These are phyloP conservation scores for Pochonia chlamydosporia DNA, from an alignment of 2,329 filamentous ascomycete genomes.

Conservation along the genomic window DNA sequence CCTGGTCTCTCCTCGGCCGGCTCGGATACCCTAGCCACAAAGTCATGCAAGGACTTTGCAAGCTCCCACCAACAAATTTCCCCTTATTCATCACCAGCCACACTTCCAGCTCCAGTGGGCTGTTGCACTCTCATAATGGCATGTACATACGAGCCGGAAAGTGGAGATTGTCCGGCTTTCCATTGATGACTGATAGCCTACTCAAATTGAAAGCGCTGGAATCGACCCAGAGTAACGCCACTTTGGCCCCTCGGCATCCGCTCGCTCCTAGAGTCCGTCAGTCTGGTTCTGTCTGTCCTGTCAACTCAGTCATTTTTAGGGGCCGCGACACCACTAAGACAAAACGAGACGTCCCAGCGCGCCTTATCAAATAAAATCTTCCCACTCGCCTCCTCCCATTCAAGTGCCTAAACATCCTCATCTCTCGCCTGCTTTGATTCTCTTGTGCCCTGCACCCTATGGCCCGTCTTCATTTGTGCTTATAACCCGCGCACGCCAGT, in stretches of 20 bases:
- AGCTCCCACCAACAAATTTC: too few relatives aligned
- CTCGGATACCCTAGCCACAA: too few relatives aligned
- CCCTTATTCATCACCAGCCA: too few relatives aligned
- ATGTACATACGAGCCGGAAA: not conserved
- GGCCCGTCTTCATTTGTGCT: not conserved
- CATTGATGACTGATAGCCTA: not conserved
- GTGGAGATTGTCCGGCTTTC: not conserved
- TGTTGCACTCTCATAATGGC: too few relatives aligned
- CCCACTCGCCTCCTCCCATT: not conserved
- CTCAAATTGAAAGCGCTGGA: too few relatives aligned
- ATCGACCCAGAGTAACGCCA: constrained; percentile 7
- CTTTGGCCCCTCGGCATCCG: constrained; percentile 4
- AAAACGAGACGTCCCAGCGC: constrained; percentile 2
- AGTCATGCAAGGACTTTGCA: too few relatives aligned
- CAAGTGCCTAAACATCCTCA: not conserved
- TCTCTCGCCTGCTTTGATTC: not conserved
- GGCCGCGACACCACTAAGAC: not conserved
- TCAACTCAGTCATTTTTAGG: not conserved
- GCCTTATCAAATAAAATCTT: too few relatives aligned
- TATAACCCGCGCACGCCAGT: too few relatives aligned
- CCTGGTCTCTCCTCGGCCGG: too few relatives aligned
- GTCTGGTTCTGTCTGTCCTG: not conserved
- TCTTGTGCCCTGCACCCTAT: not conserved
- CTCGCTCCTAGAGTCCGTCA: not conserved
- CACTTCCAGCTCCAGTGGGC: too few relatives aligned